Percentiles rank a stretch among this genome's conserved stretches.
Conservation (phyloP, 169 alveolate genomes). For the Plasmodium falciparum region DNA sequence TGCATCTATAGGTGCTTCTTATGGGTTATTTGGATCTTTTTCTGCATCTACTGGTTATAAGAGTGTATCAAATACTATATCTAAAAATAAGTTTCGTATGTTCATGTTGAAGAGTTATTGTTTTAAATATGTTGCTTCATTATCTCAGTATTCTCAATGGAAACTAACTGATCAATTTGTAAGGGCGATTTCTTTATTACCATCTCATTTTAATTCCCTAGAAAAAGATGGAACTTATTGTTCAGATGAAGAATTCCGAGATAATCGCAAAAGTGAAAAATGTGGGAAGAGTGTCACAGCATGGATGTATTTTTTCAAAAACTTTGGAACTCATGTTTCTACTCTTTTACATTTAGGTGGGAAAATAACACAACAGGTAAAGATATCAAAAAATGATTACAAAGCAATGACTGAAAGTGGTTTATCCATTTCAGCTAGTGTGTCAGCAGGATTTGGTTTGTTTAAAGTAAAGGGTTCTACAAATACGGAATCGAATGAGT, state of each 20-base stretch:
- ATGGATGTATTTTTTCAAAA: slow-evolving; percentile 88
- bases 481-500: slow-evolving; percentile 41
- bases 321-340: slow-evolving; percentile 89
- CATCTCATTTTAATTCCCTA: slow-evolving; percentile 80
- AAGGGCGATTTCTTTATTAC: slow-evolving; percentile 82
- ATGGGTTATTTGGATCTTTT: slow-evolving; percentile 82
- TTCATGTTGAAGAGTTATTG: slow-evolving; percentile 88
- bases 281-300: slow-evolving; percentile 82
- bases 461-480: slow-evolving; percentile 54
- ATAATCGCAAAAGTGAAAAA: slow-evolving; percentile 74
- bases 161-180: slow-evolving; percentile 81
- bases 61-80: slow-evolving; percentile 81
- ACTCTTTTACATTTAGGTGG: slow-evolving; percentile 89
- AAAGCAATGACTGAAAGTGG: slow-evolving; percentile 82
- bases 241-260: slow-evolving; percentile 76
- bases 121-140: slow-evolving; percentile 88
- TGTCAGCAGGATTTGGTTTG: slow-evolving; percentile 50
- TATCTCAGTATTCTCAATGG: slow-evolving; percentile 79
- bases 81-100: slow-evolving; percentile 78
- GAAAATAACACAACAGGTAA: slow-evolving; percentile 87
- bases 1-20: slow-evolving; percentile 83
- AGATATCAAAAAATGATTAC: slow-evolving; percentile 84
- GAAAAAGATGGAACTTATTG: slow-evolving; percentile 77
- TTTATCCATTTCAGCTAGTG: slow-evolving; percentile 70
- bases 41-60: slow-evolving; percentile 88